Percentiles rank a stretch among this genome's conserved stretches.
Conservation (phyloP, 2,329 filamentous ascomycete genomes). For the Colletotrichum tofieldiae region DNA sequence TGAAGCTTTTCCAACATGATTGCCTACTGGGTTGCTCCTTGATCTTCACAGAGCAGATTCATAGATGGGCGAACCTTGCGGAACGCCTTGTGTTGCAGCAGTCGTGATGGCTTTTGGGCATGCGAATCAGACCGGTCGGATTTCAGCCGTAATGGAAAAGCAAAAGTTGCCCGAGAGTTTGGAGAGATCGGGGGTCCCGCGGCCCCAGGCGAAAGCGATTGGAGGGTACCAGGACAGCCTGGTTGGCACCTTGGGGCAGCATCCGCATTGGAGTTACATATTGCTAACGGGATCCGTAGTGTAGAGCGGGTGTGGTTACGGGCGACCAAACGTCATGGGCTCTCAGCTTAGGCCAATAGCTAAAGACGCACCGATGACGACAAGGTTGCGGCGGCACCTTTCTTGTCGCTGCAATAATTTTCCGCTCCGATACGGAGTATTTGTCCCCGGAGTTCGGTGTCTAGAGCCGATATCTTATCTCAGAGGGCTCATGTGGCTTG, state of each 20-base stretch:
- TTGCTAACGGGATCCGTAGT: conserved; percentile 17
- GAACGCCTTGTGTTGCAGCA: not conserved
- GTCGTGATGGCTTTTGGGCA: conserved; percentile 8
- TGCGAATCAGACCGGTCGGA: conserved; percentile 12
- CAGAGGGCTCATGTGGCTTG: not conserved
- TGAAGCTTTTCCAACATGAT: conserved; percentile 24
- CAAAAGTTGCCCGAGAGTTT: conserved; percentile 4
- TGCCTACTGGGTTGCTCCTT: conserved; percentile 22
- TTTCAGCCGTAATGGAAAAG: not conserved
- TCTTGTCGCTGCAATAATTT: not conserved
- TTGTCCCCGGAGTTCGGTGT: not conserved
- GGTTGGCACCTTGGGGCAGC: not conserved
- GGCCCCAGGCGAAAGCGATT: conserved; percentile 8
- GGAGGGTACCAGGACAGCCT: not conserved
- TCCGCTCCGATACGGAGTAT: not conserved
- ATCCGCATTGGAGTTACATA: conserved; percentile 9
- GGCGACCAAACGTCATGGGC: conserved; percentile 30
- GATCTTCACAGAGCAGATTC: conserved; percentile 8
- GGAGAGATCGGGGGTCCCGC: conserved; percentile 12
- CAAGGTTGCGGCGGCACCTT: conserved; percentile 14
- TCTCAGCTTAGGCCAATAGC: conserved; percentile 10
- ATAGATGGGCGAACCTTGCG: conserved; percentile 12
- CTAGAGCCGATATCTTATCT: not conserved
- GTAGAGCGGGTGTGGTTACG: conserved; percentile 15
- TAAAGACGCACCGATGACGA: conserved; percentile 33